Conservation (phyloP, 331 rosid species). For the Quercus phellos region DNA sequence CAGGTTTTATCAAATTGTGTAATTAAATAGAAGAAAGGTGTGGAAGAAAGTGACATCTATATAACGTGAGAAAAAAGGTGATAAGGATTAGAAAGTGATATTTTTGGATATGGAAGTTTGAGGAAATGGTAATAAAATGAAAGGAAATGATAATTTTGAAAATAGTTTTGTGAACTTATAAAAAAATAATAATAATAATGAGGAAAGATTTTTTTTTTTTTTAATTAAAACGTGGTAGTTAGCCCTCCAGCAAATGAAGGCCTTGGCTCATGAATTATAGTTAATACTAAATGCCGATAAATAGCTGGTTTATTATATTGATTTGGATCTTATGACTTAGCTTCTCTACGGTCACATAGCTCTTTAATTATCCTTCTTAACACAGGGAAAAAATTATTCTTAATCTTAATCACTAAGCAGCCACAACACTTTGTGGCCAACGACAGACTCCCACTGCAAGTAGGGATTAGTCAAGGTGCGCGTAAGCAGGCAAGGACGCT, state of each 20-base stretch:
- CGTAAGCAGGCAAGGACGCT: accelerated
- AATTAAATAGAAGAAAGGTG: not conserved
- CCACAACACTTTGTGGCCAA: no score
- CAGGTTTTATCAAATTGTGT: not conserved
- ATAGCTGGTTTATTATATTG: not conserved
- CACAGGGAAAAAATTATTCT: no score
- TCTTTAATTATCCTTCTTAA: not conserved
- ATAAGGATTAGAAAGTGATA: not conserved
- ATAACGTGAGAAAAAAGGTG: not conserved
- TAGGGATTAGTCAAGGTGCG: no score
- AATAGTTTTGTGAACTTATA: no score
- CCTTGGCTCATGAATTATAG: not conserved
- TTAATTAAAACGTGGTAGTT: not conserved
- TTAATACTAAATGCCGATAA: not conserved
- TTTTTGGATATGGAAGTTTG: not conserved
- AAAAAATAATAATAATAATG: not conserved
- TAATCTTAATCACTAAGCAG: no score
- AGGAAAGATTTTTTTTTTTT: not conserved
- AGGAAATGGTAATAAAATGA: not conserved
- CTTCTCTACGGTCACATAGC: not conserved
- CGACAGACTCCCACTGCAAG: no score
- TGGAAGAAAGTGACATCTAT: not conserved
- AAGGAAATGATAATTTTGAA: not conserved
- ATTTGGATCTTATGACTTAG: no score
- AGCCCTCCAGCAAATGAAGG: not conserved